These are phyloP conservation scores for Penicillium sp. DNA, from an alignment of 2,329 filamentous ascomycete genomes.

Conservation along the genomic window DNA sequence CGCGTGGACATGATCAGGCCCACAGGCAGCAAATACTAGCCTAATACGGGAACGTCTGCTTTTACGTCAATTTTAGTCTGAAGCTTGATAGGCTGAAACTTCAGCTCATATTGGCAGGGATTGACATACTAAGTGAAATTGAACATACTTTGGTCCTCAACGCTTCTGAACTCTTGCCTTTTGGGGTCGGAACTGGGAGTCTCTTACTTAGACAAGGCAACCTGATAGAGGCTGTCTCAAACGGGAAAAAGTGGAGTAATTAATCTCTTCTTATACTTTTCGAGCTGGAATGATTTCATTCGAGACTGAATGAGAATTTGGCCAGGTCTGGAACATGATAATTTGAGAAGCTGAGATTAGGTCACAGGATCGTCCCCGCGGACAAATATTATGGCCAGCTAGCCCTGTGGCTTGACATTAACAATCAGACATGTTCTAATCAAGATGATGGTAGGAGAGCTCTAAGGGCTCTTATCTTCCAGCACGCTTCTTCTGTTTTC, in stretches of 20 bases:
- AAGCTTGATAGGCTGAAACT: not conserved
- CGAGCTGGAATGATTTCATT: not conserved
- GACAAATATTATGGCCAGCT: not conserved
- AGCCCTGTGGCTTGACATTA: not conserved
- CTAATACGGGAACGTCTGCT: not conserved
- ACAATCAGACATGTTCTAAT: not conserved
- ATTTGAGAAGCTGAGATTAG: not conserved
- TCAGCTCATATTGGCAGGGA: not conserved
- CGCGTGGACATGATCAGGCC: not conserved
- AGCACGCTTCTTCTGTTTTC: not conserved
- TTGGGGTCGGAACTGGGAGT: not conserved
- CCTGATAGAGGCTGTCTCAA: not conserved
- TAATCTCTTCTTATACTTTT: not conserved
- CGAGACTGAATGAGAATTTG: not conserved
- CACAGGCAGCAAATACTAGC: not conserved
- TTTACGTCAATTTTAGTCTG: not conserved
- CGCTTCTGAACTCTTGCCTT: not conserved
- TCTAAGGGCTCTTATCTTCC: not conserved
- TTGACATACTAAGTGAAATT: not conserved
- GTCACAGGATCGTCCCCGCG: not conserved
- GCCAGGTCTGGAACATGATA: not conserved
- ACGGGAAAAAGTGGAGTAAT: not conserved
- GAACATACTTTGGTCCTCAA: not conserved
- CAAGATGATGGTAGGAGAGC: not conserved
- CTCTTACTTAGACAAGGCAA: not conserved